Evolutionary conservation across 2,329 filamentous ascomycete species (phyloP).

Genomic region (Neurospora sp.): DNA sequence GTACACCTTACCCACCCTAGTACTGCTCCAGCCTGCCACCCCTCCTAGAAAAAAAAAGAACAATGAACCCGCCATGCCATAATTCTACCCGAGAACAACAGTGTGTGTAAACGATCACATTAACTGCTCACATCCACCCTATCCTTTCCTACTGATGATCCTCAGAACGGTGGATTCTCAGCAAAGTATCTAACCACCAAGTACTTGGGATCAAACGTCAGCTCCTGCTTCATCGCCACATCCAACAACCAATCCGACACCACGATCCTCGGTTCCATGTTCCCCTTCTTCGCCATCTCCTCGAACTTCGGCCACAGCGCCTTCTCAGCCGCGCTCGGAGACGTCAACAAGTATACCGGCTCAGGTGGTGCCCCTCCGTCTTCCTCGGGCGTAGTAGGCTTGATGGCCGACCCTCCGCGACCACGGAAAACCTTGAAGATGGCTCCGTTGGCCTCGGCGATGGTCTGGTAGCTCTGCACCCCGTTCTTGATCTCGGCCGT

Average conservation of each 20-base stretch:
- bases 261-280: conserved; percentile 74
- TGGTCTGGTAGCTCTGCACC: conserved; percentile 72
- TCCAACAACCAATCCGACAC: conserved; percentile 82
- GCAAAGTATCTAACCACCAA: conserved; percentile 30
- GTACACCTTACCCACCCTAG: not conserved
- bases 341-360: conserved; percentile 76
- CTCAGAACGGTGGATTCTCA: conserved; percentile 4
- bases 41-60: conserved; percentile 1
- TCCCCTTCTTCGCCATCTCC: conserved; percentile 65
- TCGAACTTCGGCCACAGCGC: conserved; percentile 72
- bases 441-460: conserved; percentile 82
- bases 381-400: conserved; percentile 50
- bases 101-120: not conserved
- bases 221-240: conserved; percentile 77
- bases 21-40: not conserved
- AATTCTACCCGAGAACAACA: not conserved
- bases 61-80: not conserved
- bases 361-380: conserved; percentile 52
- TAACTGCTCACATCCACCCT: not conserved
- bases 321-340: conserved; percentile 54
- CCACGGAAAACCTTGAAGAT: conserved; percentile 69
- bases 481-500: conserved; percentile 71
- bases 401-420: conserved; percentile 57
- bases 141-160: conserved; percentile 8
- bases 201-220: conserved; percentile 58